A percentile compares a stretch with the other conserved stretches of the same genome.
Evolutionary conservation across 495 filamentous ascomycete genomes (phyloP).

Genomic region (Penicillium crystallinum): DNA sequence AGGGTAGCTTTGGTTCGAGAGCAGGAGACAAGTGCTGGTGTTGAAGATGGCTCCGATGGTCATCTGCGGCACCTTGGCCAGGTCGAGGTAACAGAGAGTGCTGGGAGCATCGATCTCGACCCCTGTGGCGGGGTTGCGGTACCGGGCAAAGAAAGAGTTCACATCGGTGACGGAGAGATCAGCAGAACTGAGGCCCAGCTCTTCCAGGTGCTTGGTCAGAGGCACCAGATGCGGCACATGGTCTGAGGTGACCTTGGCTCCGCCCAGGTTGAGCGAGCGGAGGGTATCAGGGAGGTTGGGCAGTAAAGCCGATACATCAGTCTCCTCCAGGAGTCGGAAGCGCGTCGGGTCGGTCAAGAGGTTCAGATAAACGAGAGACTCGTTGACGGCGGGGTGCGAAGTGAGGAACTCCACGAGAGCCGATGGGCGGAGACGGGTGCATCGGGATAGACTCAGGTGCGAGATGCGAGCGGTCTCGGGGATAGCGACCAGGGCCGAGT

Average conservation of each 20-base stretch:
- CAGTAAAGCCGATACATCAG: constrained; percentile 62
- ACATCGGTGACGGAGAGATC: constrained; percentile 62
- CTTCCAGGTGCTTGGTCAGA: constrained; percentile 75
- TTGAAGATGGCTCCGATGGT: constrained; percentile 62
- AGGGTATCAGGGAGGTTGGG: constrained; percentile 63
- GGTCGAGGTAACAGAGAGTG: constrained; percentile 72
- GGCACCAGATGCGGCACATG: constrained; percentile 63
- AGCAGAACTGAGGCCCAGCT: constrained; percentile 65
- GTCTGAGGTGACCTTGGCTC: constrained; percentile 59
- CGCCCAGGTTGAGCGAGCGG: constrained; percentile 71
- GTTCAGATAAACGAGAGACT: constrained; percentile 67
- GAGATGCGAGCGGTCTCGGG: constrained; percentile 67
- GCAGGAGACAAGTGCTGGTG: constrained; percentile 49
- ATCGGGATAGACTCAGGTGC: constrained; percentile 76
- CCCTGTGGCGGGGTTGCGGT: constrained; percentile 16
- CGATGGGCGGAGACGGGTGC: constrained; percentile 62
- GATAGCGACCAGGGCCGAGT: constrained; percentile 65
- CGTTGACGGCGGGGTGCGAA: constrained; percentile 63
- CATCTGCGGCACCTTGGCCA: constrained; percentile 53
- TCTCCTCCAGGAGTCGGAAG: constrained; percentile 63
- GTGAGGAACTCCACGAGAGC: constrained; percentile 67
- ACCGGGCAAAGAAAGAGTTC: constrained; percentile 45
- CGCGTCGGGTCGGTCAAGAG: constrained; percentile 68
- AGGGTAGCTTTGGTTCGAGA: constrained; percentile 58
- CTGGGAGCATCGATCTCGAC: constrained; percentile 51